Percentiles rank a stretch among this genome's conserved stretches.
phyloP scores from a whole-genome alignment of 352 stramenopile genomes.

The Aphanomyces euteiches region DNA sequence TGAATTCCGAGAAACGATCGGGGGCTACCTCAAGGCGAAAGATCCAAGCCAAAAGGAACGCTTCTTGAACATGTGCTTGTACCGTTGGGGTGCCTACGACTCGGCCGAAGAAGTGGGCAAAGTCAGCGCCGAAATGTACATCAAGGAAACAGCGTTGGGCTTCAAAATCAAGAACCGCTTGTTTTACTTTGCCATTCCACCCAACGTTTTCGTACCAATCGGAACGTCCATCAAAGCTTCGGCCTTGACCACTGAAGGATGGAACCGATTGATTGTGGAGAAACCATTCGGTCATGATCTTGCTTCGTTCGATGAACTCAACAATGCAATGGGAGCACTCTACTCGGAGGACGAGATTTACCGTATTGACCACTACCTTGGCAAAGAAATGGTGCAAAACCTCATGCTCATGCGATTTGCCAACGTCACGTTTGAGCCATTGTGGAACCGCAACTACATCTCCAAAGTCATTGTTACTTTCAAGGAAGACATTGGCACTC shows the following conservation, averaged over 20 bases:
- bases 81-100: slow-evolving; percentile 77
- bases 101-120: slow-evolving; percentile 71
- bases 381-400: slow-evolving; percentile 99
- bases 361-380: slow-evolving; percentile 96
- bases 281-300: slow-evolving; percentile 98
- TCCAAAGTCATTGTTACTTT: slow-evolving; percentile 96
- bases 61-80: slow-evolving; percentile 73
- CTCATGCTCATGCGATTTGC: slow-evolving; percentile 94
- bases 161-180: slow-evolving; percentile 68
- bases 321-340: slow-evolving; percentile 78
- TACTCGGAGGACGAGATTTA: slow-evolving; percentile 90
- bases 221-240: slow-evolving; percentile 89
- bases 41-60: slow-evolving; percentile 54
- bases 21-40: slow-evolving; percentile 52
- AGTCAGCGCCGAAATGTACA: slow-evolving; percentile 68
- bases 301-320: slow-evolving; percentile 88
- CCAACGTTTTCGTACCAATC: slow-evolving; percentile 93
- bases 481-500: slow-evolving; percentile 96
- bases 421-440: slow-evolving; percentile 96
- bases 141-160: slow-evolving; percentile 52
- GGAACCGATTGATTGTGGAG: slow-evolving; percentile 96
- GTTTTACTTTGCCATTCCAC: slow-evolving; percentile 97
- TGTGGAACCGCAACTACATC: slow-evolving; percentile 97
- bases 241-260: slow-evolving; percentile 85
- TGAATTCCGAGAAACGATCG: slow-evolving; percentile 81